These are phyloP conservation scores for Dactylellina parvicollis DNA, from an alignment of 2,329 filamentous ascomycete genomes.

Conservation along the genomic window DNA sequence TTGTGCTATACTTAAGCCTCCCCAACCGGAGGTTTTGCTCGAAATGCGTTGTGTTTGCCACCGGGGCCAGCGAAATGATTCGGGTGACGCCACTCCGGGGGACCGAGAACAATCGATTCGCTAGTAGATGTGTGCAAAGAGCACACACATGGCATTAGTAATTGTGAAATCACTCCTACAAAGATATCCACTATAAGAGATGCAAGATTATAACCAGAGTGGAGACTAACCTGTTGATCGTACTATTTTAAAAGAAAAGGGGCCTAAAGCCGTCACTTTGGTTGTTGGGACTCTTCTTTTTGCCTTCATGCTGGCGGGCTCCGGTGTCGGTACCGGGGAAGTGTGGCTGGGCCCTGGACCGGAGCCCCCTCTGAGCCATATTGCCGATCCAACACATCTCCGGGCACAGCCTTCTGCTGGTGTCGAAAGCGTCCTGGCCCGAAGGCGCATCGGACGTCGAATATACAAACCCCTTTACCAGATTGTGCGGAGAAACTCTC, in stretches of 20 bases:
- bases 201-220: not conserved
- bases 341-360: not conserved
- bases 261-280: constrained; percentile 1
- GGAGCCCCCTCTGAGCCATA: not conserved
- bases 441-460: not conserved
- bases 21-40: too few relatives aligned
- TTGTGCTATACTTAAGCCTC: constrained; percentile 48
- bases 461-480: constrained; percentile 10
- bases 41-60: constrained; percentile 35
- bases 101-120: constrained; percentile 22
- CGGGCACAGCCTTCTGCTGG: not conserved
- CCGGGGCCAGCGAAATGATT: constrained; percentile 8
- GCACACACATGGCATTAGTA: not conserved
- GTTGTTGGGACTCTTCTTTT: not conserved
- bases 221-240: not conserved
- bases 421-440: not conserved
- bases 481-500: not conserved
- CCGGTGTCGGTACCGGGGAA: not conserved
- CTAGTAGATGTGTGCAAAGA: too few relatives aligned
- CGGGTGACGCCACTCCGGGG: constrained; percentile 37
- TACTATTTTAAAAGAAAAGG: constrained; percentile 16
- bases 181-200: not conserved
- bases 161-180: not conserved
- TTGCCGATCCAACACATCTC: constrained; percentile 13
- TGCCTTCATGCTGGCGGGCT: not conserved